Evolutionary conservation across 2,329 filamentous ascomycete genomes (phyloP).

Genomic region (Cordyceps tenuipes): DNA sequence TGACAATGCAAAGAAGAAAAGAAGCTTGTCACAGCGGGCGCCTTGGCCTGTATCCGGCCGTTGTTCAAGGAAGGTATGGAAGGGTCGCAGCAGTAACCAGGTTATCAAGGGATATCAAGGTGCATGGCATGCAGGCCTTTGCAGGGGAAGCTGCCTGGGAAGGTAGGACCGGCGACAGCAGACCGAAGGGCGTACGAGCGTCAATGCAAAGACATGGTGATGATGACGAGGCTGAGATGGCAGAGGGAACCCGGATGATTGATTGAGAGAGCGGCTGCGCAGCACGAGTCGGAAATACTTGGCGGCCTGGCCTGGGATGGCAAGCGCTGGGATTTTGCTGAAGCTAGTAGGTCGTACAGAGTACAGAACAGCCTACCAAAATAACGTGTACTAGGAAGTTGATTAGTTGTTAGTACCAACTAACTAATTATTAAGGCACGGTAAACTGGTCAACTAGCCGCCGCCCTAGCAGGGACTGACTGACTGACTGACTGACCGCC

Average conservation of each 20-base stretch:
- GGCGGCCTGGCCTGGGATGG: neutral
- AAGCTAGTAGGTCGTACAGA: too few species aligned
- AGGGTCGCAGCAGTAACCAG: neutral
- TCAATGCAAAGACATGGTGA: slow-evolving; percentile 1
- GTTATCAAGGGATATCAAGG: slow-evolving; percentile 2
- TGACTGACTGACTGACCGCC: neutral
- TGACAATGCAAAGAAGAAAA: neutral
- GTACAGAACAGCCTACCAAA: too few species aligned
- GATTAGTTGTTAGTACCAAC: too few species aligned
- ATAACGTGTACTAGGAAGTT: too few species aligned
- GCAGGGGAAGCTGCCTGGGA: neutral
- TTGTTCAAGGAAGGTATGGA: too few species aligned
- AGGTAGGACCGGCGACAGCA: neutral
- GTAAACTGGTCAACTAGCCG: neutral
- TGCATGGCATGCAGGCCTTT: neutral
- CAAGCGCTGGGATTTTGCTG: neutral
- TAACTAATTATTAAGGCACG: too few species aligned
- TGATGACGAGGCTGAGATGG: neutral
- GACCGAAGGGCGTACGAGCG: neutral
- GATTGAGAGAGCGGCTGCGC: too few species aligned
- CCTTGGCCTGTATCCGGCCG: too few species aligned
- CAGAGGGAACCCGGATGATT: neutral
- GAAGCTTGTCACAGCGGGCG: neutral
- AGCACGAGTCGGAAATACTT: neutral
- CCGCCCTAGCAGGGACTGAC: neutral